Conservation (phyloP, 495 filamentous ascomycete genomes). For the Penicillium macrosclerotiorum region DNA sequence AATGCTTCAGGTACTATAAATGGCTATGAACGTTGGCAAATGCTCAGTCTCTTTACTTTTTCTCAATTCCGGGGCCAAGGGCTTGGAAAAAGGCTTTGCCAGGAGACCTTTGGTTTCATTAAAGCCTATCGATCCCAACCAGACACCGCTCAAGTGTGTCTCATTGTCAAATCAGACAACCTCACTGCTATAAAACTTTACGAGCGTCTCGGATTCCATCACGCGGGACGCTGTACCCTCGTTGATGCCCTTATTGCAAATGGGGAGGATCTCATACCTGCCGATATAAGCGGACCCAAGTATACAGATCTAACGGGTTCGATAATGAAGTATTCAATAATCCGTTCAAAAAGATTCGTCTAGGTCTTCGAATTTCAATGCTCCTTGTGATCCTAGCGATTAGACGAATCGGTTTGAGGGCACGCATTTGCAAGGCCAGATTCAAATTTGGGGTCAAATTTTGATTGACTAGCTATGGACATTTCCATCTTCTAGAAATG, state of each 20-base stretch:
- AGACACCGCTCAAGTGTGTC: constrained; percentile 16
- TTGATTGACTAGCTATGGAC: no score
- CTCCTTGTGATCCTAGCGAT: no score
- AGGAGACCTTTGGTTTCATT: constrained; percentile 27
- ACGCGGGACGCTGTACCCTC: constrained; percentile 28
- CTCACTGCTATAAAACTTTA: constrained; percentile 29
- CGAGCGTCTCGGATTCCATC: constrained; percentile 27
- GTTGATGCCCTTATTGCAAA: constrained; percentile 32
- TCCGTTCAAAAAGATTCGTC: no score
- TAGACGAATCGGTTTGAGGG: no score
- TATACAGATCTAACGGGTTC: constrained; percentile 20
- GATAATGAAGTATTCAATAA: no score
- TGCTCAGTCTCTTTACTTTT: constrained; percentile 34
- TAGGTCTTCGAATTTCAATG: no score
- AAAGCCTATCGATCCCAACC: constrained; percentile 12
- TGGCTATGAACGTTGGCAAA: constrained; percentile 38
- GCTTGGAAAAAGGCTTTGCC: constrained; percentile 32
- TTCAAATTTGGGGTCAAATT: no score
- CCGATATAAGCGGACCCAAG: constrained; percentile 21
- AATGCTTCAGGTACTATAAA: no score
- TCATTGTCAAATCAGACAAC: constrained; percentile 34
- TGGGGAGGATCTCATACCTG: constrained; percentile 33
- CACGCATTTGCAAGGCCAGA: no score
- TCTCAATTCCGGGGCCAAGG: constrained; percentile 31
- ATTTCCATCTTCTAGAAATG: no score